Conservation (phyloP, 108 stramenopile species). For the Cyclotella baltica region DNA sequence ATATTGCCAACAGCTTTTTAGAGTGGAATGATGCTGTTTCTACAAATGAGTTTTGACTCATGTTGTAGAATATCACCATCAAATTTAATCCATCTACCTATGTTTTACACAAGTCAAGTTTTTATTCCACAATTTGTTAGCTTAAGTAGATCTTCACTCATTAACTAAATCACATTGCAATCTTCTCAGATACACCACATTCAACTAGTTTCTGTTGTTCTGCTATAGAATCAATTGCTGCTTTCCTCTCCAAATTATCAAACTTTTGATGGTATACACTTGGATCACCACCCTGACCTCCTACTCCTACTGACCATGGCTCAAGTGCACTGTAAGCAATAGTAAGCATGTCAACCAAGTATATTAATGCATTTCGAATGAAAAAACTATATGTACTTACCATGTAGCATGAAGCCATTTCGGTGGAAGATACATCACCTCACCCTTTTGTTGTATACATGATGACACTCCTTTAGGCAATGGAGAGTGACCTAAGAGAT, state of each 20-base stretch:
- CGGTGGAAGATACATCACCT: conserved; percentile 56
- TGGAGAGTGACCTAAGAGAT: conserved; percentile 22
- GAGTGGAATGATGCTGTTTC: too few species aligned
- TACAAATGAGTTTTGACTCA: too few species aligned
- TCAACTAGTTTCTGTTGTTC: neutral
- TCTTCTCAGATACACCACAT: neutral
- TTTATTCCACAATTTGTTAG: too few species aligned
- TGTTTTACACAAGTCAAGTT: too few species aligned
- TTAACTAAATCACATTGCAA: too few species aligned
- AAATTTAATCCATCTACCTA: too few species aligned
- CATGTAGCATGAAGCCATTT: conserved; percentile 64
- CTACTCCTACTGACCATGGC: conserved; percentile 58
- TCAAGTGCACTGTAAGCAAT: conserved; percentile 48
- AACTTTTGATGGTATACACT: conserved; percentile 42
- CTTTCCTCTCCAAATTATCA: conserved; percentile 1
- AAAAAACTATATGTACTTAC: neutral
- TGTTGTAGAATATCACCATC: too few species aligned
- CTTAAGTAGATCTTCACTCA: too few species aligned
- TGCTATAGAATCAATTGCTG: neutral
- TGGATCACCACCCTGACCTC: conserved; percentile 46
- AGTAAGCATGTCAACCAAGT: too few species aligned
- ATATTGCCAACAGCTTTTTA: too few species aligned
- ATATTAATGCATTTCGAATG: neutral
- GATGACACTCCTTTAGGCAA: conserved; percentile 30
- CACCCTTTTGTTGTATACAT: conserved; percentile 50